Base-by-base conservation (phyloP, 148 eudicot genomes). In the Heliosperma pusillum region DNA sequence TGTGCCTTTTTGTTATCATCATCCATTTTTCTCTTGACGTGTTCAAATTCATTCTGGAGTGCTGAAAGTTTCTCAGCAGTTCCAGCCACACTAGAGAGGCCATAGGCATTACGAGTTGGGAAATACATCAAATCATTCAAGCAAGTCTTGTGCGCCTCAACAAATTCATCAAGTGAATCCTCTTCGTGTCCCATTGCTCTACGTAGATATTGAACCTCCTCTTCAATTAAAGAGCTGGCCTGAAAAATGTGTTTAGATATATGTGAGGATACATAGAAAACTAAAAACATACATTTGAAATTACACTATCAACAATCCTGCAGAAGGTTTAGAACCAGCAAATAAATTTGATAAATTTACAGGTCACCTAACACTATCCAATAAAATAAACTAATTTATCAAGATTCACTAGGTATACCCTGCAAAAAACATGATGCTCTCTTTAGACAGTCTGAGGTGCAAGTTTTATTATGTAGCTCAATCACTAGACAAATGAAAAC, bases 1-100 rank as follows among this genome's bases (percentile, higher is more conserved):
- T 86, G 89, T 36, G 99, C 99, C 87, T 90, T 96, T 78, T 89
- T 96, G 74, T 87, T 83, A 79, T 92, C 97, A 77, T 96, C 99
- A 74, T 90, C 97, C 92, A 89, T 86, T 82, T 80, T 96, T 80
- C 88, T 89, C 86, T 92, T 96, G 44, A 96, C 97, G 82, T 81
- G 88, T 69, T 89, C 97, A 81, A 92, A 92, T 69, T 96, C 99
- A 81, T 76, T 83, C 77, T 92, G 99, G 70, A 92, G 74, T 26
- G 99, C 97, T 47, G 90, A 80, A 80, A 96, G 82, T 80, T 90
- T 96, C 77, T 96, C 99, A 71, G 71, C 74, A 78, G 88, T 89
- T 76, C 84, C 93, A 80, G 99, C 97, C 82, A 96, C 97, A 85
- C 97, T 90, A 11, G 97, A 86, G 29, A 87, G 95, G 78, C 93